Evolutionary conservation across 2,329 filamentous ascomycete genomes (phyloP).

Genomic region (Cordyceps militaris): DNA sequence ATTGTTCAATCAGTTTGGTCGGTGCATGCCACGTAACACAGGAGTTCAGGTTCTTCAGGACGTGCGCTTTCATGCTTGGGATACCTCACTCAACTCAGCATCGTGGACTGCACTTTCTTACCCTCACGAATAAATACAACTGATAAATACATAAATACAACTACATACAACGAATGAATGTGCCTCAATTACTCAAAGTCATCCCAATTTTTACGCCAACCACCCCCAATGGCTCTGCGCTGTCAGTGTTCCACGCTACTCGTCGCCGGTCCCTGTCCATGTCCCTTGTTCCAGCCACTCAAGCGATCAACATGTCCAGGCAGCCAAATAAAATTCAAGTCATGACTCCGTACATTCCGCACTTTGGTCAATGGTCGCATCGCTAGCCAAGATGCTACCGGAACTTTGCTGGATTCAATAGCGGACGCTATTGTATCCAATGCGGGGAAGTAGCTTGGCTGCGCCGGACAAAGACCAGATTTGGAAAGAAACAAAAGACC

Average conservation of each 20-base stretch:
- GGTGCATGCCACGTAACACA: no score
- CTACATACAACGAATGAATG: no score
- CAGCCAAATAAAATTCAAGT: neutral
- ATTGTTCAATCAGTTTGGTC: no score
- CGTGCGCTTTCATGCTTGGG: no score
- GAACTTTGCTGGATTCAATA: neutral
- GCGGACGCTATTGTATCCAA: neutral
- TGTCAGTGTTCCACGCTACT: neutral
- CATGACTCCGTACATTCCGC: neutral
- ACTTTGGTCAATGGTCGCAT: neutral
- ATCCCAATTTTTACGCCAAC: neutral
- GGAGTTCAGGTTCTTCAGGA: no score
- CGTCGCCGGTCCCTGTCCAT: neutral
- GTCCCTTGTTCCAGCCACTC: neutral
- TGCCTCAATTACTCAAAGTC: no score
- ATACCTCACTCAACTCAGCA: no score
- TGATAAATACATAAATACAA: no score
- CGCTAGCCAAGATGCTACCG: neutral
- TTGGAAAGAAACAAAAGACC: no score
- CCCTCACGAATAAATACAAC: no score
- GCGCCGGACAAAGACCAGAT: neutral
- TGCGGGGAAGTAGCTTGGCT: neutral
- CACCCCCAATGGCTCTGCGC: neutral
- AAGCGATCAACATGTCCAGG: neutral
- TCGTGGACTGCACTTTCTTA: no score